Percentiles rank a stretch among this genome's conserved stretches.
Evolutionary conservation across 345 rosid species (phyloP).

Genomic region (Triadica sebifera): DNA sequence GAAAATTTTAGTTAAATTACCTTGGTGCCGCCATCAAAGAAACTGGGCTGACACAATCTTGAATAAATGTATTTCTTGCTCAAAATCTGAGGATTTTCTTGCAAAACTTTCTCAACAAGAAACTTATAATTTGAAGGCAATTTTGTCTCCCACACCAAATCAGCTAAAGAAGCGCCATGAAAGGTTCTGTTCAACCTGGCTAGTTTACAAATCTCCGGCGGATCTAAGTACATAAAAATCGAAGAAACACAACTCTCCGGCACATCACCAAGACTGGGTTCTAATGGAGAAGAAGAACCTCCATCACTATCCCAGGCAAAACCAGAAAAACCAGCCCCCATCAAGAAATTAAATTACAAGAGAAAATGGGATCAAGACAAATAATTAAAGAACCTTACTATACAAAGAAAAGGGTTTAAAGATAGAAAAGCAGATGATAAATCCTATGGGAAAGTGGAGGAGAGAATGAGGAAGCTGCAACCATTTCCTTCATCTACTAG

Average conservation of each 20-base stretch:
- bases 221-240: constrained; percentile 63
- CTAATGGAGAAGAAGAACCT: neutral
- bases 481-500: constrained; percentile 40
- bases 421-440: constrained; percentile 64
- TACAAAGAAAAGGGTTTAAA: constrained; percentile 18
- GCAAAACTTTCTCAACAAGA: constrained; percentile 49
- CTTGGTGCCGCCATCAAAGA: constrained; percentile 67
- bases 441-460: constrained; percentile 31
- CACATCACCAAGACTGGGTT: constrained; percentile 50
- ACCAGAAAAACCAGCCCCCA: constrained; percentile 66
- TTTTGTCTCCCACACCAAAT: constrained; percentile 81
- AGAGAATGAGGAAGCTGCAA: constrained; percentile 40
- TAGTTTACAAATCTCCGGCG: constrained; percentile 74
- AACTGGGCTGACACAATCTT: constrained; percentile 52
- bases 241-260: constrained; percentile 72
- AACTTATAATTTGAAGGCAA: constrained; percentile 70
- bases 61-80: constrained; percentile 65
- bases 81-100: constrained; percentile 25
- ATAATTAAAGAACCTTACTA: neutral
- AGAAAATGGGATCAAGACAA: neutral
- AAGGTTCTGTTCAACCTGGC: constrained; percentile 61
- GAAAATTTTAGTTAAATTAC: constrained; percentile 24
- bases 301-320: constrained; percentile 18
- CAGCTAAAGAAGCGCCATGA: constrained; percentile 62
- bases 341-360: constrained; percentile 24